phyloP scores from a whole-genome alignment of 2,329 filamentous ascomycete species.

The Pestalotiopsis sp. region DNA sequence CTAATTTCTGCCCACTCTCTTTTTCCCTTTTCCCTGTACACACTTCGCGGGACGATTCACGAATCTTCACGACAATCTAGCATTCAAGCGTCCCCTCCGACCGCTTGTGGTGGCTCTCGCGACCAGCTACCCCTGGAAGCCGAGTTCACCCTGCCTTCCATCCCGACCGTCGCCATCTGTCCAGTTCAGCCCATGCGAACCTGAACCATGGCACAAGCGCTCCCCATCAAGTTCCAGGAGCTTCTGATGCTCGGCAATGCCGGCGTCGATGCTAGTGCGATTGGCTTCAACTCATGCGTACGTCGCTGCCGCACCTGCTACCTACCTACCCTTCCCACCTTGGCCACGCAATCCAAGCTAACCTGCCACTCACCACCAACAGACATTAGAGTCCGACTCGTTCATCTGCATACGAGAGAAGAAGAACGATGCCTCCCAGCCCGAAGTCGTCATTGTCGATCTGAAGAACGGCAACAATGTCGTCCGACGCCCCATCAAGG shows the following conservation, averaged over 20 bases:
- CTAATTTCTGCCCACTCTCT: conserved; percentile 7
- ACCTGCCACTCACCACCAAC: conserved; percentile 22
- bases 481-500: conserved; percentile 93
- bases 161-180: neutral
- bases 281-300: conserved; percentile 89
- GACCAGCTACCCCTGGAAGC: neutral
- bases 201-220: conserved; percentile 58
- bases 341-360: conserved; percentile 16
- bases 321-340: conserved; percentile 10
- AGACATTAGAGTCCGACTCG: conserved; percentile 98
- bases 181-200: conserved; percentile 26
- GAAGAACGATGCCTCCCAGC: conserved; percentile 78
- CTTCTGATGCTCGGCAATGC: conserved; percentile 68
- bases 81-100: neutral
- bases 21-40: conserved; percentile 10
- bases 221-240: conserved; percentile 94
- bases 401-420: conserved; percentile 97
- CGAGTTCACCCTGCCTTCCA: neutral
- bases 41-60: conserved; percentile 10
- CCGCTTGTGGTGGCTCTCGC: conserved; percentile 7
- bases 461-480: conserved; percentile 98
- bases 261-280: conserved; percentile 51
- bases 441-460: conserved; percentile 96
- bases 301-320: conserved; percentile 37
- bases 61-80: neutral